Evolutionary conservation across 1,139 yeast genomes (phyloP).

Genomic region (Suhomyces choctaworum): DNA sequence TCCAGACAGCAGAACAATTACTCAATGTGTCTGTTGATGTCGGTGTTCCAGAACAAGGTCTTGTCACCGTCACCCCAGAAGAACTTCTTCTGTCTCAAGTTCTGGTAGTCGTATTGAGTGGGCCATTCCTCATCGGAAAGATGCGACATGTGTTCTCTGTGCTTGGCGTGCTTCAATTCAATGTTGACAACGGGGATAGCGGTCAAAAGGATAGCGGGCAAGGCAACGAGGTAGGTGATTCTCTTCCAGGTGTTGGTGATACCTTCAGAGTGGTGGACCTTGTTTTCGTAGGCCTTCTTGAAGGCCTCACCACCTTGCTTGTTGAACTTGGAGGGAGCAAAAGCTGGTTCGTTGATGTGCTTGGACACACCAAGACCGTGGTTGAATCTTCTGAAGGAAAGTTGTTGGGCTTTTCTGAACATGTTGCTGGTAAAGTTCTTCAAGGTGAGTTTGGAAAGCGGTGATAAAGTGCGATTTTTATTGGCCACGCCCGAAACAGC

Average conservation of each 20-base stretch:
- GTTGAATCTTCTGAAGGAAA: conserved; percentile 46
- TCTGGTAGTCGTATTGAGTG: conserved; percentile 83
- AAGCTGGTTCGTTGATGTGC: conserved; percentile 42
- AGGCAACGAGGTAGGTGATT: conserved; percentile 74
- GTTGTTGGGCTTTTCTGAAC: conserved; percentile 42
- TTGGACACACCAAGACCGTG: conserved; percentile 43
- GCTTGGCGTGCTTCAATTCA: conserved; percentile 87
- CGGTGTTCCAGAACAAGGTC: conserved; percentile 94
- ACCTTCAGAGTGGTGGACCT: conserved; percentile 74
- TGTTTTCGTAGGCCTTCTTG: conserved; percentile 50
- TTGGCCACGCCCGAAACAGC: conserved; percentile 3
- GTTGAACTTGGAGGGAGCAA: conserved; percentile 35
- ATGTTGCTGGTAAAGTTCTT: conserved; percentile 18
- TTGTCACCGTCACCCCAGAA: conserved; percentile 99
- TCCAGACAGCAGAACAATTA: conserved; percentile 4
- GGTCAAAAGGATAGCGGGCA: conserved; percentile 76
- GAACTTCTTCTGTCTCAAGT: conserved; percentile 80
- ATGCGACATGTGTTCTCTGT: conserved; percentile 78
- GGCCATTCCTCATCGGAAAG: conserved; percentile 92
- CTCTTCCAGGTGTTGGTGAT: conserved; percentile 84
- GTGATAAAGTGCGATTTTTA: conserved; percentile 10
- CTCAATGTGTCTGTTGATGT: conserved; percentile 81
- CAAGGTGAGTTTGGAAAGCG: conserved; percentile 8
- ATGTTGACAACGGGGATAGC: conserved; percentile 78
- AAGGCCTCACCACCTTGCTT: conserved; percentile 46